Conservation (phyloP, 805 yeast species). For the Candida xiaguanensis region DNA sequence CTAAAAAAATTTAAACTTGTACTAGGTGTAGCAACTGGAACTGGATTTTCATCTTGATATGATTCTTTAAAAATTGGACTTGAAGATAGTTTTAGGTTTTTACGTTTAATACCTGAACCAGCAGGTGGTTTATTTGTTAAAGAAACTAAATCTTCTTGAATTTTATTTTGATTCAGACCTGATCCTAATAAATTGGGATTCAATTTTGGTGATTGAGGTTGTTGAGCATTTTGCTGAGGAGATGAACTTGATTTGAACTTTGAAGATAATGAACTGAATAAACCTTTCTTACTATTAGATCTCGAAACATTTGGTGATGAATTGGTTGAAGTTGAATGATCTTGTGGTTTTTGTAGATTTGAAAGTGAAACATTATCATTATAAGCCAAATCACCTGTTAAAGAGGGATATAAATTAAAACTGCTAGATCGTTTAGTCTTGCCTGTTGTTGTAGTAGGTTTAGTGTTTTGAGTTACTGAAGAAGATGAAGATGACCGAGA, state of each 20-base stretch:
- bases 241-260: constrained; percentile 28
- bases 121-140: constrained; percentile 24
- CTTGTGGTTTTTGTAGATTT: constrained; percentile 11
- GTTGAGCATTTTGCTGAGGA: constrained; percentile 2
- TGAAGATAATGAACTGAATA: constrained; percentile 38
- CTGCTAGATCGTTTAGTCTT: constrained; percentile 12
- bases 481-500: constrained; percentile 23
- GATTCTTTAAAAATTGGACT: constrained; percentile 8
- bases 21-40: neutral
- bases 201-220: constrained; percentile 9
- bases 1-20: constrained; percentile 8
- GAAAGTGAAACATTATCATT: constrained; percentile 1
- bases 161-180: constrained; percentile 3
- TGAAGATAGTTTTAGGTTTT: constrained; percentile 7
- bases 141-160: constrained; percentile 18
- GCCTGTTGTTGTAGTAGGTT: constrained; percentile 5
- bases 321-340: constrained; percentile 10
- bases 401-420: constrained; percentile 8
- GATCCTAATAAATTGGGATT: constrained; percentile 11
- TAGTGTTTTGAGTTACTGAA: constrained; percentile 8
- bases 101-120: constrained; percentile 18
- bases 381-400: constrained; percentile 7
- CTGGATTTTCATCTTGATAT: constrained; percentile 6
- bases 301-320: constrained; percentile 16
- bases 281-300: constrained; percentile 19